Evolutionary conservation across 441 rosid species (phyloP), one percentile per base, ranked within the genome.

Genomic region (Bruguiera hainesii): DNA sequence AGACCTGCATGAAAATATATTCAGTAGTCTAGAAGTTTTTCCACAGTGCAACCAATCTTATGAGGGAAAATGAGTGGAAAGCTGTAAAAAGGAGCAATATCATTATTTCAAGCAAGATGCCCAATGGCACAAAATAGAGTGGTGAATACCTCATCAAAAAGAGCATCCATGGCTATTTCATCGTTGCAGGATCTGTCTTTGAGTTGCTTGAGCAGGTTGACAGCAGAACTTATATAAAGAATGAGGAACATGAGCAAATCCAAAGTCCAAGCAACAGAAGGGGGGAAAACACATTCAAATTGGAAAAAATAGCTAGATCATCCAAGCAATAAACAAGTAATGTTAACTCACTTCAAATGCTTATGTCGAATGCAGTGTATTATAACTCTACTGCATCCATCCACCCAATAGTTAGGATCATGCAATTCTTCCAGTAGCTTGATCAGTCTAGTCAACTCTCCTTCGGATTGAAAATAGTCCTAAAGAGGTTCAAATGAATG

Each of bases 121-220:
- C 16, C 55, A 61, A 65, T 42, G 28, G 58, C 59, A 28, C 30
- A 62, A 48, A 56, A 58, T 20, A 29, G 7, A 7, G 28, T 10
- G 7, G 7, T 33, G 19, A n/a, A 60, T 70, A 94, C 97, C 97
- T 91, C 91, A 3, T 80, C 85, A 52, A 85, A 79, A 72, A 81
- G 71, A 58, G 67, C 58, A 60, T 86, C 97, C 79, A 79, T 75
- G 67, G 56, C 73, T 66, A 79, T 28, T 71, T 85, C 92, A 80
- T 82, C 81, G 25, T 78, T 67, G 48, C 53, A 51, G 68, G 81
- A 55, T 64, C 72, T 71, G 66, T 80, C 73, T 63, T 72, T 75
- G 50, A 84, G 82, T 77, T 76, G 84, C 83, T 80, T 78, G 72
- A 93, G 82, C 81, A 90, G 83, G 80, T 82, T 80, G 72, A 84